These are phyloP conservation scores for Saturnispora sekii DNA, from an alignment of 805 yeast genomes.

Conservation along the genomic window DNA sequence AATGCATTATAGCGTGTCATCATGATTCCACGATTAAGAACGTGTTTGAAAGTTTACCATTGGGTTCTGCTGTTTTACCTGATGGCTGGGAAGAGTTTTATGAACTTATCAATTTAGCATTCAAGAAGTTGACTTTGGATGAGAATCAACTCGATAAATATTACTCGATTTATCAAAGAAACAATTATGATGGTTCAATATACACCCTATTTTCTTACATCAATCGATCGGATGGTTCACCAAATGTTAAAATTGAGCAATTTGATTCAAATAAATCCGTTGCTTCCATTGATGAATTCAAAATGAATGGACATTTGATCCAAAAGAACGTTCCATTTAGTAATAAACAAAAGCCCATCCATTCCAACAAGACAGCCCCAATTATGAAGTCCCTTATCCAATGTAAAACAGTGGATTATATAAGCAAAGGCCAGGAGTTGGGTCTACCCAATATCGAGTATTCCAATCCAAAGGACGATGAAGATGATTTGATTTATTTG, in stretches of 20 bases:
- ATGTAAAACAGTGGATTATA: slow-evolving; percentile 11
- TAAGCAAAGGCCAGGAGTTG: slow-evolving; percentile 4
- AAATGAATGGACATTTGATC: slow-evolving; percentile 12
- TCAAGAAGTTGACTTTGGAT: slow-evolving; percentile 15
- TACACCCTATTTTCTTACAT: slow-evolving; percentile 18
- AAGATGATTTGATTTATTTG: slow-evolving; percentile 11
- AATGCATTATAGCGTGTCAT: slow-evolving; percentile 16
- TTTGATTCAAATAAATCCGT: slow-evolving; percentile 8
- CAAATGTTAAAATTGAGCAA: slow-evolving; percentile 11
- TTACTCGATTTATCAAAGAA: slow-evolving; percentile 18
- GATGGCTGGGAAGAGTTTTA: slow-evolving; percentile 12
- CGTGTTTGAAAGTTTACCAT: slow-evolving; percentile 15
- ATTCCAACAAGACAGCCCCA: slow-evolving; percentile 12
- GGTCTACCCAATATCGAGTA: slow-evolving; percentile 9
- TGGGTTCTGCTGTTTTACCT: slow-evolving; percentile 5
- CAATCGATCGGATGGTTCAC: neutral
- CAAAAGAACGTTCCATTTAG: neutral
- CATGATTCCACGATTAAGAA: slow-evolving; percentile 14
- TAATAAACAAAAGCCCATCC: slow-evolving; percentile 17
- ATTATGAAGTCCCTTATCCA: slow-evolving; percentile 17
- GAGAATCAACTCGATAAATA: slow-evolving; percentile 16
- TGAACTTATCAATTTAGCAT: slow-evolving; percentile 15
- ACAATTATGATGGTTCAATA: slow-evolving; percentile 21
- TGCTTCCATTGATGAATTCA: slow-evolving; percentile 20
- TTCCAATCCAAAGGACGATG: slow-evolving; percentile 12